These are phyloP conservation scores for Lachnellula arida DNA, from an alignment of 2,329 filamentous ascomycete species.

Conservation along the genomic window DNA sequence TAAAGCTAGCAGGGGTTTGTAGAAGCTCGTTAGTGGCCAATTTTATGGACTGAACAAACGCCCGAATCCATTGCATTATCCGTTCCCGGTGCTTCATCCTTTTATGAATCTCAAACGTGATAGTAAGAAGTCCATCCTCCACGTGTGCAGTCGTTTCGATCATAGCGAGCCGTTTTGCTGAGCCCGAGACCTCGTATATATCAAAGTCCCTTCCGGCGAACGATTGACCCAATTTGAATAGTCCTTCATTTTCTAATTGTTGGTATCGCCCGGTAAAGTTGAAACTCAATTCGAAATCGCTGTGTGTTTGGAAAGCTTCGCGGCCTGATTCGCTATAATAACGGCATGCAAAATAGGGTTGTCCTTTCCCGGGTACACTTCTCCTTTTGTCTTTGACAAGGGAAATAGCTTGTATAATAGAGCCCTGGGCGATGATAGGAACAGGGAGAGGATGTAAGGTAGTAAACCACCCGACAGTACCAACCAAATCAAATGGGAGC, in stretches of 20 bases:
- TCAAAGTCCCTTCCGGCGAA: background rate
- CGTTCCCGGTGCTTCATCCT: background rate
- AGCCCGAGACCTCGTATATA: background rate
- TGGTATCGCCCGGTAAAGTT: constrained; percentile 1
- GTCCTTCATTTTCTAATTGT: background rate
- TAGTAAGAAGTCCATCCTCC: background rate
- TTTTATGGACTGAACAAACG: background rate
- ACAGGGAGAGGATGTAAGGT: constrained; percentile 34
- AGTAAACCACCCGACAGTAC: constrained; percentile 44
- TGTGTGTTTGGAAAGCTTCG: constrained; percentile 20
- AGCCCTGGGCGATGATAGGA: background rate
- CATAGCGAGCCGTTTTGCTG: background rate
- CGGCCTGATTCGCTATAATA: background rate
- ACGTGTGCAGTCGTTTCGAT: background rate
- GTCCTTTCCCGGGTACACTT: constrained; percentile 33
- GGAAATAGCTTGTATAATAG: constrained; percentile 8
- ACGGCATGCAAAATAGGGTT: constrained; percentile 35
- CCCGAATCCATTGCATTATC: constrained; percentile 1
- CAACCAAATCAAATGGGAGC: constrained; percentile 14
- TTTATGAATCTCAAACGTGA: background rate
- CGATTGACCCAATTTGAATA: background rate
- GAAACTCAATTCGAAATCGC: background rate
- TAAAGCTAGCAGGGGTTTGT: background rate
- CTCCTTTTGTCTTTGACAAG: constrained; percentile 35
- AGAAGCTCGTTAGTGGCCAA: background rate